These are phyloP conservation scores for Wickerhamiella cacticola DNA, from an alignment of 805 yeast genomes.

Conservation along the genomic window DNA sequence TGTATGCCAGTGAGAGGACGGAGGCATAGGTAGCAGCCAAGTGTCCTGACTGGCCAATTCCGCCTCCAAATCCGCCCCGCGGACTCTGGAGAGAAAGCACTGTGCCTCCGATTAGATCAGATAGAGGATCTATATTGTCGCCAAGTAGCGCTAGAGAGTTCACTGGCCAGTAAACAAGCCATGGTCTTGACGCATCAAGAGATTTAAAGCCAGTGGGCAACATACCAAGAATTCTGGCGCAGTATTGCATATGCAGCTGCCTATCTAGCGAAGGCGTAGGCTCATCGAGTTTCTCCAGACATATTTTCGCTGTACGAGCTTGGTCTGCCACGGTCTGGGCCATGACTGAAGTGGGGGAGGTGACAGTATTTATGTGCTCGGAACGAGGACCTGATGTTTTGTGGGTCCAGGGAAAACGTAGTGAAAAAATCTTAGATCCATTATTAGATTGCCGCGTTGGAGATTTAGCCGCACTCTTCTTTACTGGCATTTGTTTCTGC, in stretches of 20 bases:
- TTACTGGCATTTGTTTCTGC: not conserved
- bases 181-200: slow-evolving; percentile 82
- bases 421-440: not conserved
- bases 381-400: not conserved
- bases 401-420: not conserved
- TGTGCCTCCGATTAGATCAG: slow-evolving; percentile 20
- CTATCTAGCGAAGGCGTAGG: slow-evolving; percentile 7
- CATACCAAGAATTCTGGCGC: slow-evolving; percentile 32
- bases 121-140: slow-evolving; percentile 7
- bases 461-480: not conserved
- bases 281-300: not conserved
- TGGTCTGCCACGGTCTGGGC: not conserved
- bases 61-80: slow-evolving; percentile 77
- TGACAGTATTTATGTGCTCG: not conserved
- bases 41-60: slow-evolving; percentile 69
- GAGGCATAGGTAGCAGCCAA: slow-evolving; percentile 77
- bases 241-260: slow-evolving; percentile 35
- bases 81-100: slow-evolving; percentile 27
- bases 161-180: slow-evolving; percentile 78
- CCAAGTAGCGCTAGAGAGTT: slow-evolving; percentile 39
- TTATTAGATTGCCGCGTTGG: not conserved
- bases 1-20: slow-evolving; percentile 46
- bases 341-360: not conserved
- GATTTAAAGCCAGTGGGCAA: slow-evolving; percentile 42
- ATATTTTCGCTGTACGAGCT: not conserved